phyloP scores from a whole-genome alignment of 495 filamentous ascomycete species.

The Hypoxylon crocopeplum region DNA sequence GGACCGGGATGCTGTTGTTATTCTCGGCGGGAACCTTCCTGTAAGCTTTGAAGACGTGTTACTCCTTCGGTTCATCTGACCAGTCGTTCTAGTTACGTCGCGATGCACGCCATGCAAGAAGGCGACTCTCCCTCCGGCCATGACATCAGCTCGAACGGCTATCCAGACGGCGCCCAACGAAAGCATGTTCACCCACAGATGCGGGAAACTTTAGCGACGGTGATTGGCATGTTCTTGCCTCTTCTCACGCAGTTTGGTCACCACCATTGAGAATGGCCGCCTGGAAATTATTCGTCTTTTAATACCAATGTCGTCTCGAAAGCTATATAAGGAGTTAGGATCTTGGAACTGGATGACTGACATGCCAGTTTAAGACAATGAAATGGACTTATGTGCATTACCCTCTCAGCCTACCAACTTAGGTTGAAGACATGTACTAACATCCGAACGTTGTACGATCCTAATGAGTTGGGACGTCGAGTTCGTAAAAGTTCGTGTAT shows the following conservation, averaged over 20 bases:
- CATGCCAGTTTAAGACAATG: constrained; percentile 8
- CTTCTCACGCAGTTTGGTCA: constrained; percentile 90
- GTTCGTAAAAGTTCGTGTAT: constrained; percentile 16
- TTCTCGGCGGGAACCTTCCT: constrained; percentile 96
- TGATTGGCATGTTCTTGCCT: constrained; percentile 89
- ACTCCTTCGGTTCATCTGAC: too few species aligned
- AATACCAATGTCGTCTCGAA: constrained; percentile 22
- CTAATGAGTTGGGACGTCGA: background rate
- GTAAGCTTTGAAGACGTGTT: constrained; percentile 67
- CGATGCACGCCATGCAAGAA: constrained; percentile 98
- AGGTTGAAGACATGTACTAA: constrained; percentile 9
- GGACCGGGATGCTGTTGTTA: constrained; percentile 88
- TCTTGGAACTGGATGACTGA: constrained; percentile 16
- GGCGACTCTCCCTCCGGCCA: constrained; percentile 58
- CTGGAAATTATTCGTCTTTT: background rate
- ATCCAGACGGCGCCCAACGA: constrained; percentile 64
- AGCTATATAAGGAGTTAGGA: constrained; percentile 26
- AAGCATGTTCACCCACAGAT: constrained; percentile 61
- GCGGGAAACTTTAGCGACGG: constrained; percentile 73
- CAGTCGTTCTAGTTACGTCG: constrained; percentile 76
- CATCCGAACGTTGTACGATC: constrained; percentile 6
- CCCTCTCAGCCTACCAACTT: background rate
- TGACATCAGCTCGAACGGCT: constrained; percentile 70
- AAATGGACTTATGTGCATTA: background rate
- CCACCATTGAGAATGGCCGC: constrained; percentile 61